Base-by-base conservation (phyloP, 768 basidiomycete genomes). In the Lactifluus echinatus region DNA sequence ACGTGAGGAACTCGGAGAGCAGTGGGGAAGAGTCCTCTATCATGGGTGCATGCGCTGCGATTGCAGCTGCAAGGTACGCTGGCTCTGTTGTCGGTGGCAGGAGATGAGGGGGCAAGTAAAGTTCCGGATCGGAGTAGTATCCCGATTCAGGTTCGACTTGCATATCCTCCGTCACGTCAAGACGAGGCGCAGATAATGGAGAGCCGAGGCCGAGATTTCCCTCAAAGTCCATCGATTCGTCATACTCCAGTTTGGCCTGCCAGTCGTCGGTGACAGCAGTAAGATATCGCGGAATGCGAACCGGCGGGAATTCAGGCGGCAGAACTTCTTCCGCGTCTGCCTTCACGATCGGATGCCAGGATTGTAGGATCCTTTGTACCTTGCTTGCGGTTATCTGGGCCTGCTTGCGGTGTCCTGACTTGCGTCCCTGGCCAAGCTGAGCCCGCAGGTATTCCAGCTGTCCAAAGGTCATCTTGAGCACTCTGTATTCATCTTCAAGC, bases 71-170 rank as follows among this genome's bases (percentile, higher is more conserved):
- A 31, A 55, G 10, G 14, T 49, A 55, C 21, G 37, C 23, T 19
- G 29, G 36, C 8, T 49, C 54, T 10, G 37, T 39, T 12, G 47
- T 49, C 47, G 37, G 39, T 15, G 28, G 37, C 12, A 56, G 55
- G 29, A 56, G 55, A 24, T 50, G 31, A 15, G 55, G 55, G 2
- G 55, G 55, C 12, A 56, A 48, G 33, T 49, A 56, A 24, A 56
- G 39, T 23, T 50, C 55, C 11, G 40, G 40, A n/a, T 40, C n/a
- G 6, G n/a, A 34, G 2, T 45, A 45, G 31, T 56, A 56, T 21
- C 8, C 31, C 4, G 19, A 49, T 17, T 50, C 23, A 7, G 29
- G 23, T 14, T 4, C 24, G 40, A 49, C 47, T 19, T 33, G 21
- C 11, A 7, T 50, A 42, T 33, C 23, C 31, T 43, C 40, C 6